Evolutionary conservation across 441 rosid species (phyloP).

Genomic region (Brassica balearica): DNA sequence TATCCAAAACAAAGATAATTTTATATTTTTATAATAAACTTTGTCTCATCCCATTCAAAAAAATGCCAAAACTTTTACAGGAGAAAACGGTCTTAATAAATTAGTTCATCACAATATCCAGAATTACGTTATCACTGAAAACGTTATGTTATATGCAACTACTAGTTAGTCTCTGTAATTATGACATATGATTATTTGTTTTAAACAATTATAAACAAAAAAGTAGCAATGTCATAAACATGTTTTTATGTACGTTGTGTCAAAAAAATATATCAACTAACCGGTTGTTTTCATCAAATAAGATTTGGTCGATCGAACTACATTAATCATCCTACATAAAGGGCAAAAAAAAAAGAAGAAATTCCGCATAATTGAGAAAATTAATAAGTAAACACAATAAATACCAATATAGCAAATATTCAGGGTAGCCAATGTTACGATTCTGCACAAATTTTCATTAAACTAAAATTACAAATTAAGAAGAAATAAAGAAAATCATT

Average conservation of each 20-base stretch:
- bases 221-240: neutral
- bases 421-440: constrained; percentile 17
- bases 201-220: neutral
- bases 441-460: constrained; percentile 26
- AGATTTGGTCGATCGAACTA: constrained; percentile 11
- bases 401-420: constrained; percentile 28
- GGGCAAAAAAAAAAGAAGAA: neutral
- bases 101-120: neutral
- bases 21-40: constrained; percentile 20
- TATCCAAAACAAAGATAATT: constrained; percentile 2
- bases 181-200: neutral
- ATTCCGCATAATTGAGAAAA: neutral
- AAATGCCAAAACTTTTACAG: constrained; percentile 5
- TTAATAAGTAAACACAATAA: constrained; percentile 17
- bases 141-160: neutral
- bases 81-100: neutral
- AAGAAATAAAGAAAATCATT: constrained; percentile 22
- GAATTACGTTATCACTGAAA: constrained; percentile 1
- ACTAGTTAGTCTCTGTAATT: neutral
- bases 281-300: constrained; percentile 5
- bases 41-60: constrained; percentile 8
- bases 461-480: constrained; percentile 15
- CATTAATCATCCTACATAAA: neutral
- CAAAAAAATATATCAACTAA: neutral
- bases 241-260: neutral